A percentile compares a stretch with the other conserved stretches of the same genome.
These are phyloP conservation scores for Trichoderma sp. DNA, from an alignment of 2,329 filamentous ascomycete genomes.

Conservation along the genomic window DNA sequence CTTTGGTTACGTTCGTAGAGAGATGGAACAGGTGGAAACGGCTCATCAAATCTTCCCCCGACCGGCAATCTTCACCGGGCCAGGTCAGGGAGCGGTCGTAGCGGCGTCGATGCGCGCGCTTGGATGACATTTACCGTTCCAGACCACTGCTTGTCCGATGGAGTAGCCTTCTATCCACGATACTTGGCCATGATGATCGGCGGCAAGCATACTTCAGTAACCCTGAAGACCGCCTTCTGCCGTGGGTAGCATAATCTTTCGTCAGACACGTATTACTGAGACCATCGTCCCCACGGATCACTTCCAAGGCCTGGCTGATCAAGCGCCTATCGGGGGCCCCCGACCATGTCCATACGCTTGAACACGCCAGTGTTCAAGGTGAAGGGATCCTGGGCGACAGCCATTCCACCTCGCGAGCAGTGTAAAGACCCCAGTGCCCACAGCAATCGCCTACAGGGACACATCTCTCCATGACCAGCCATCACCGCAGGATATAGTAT, in stretches of 20 bases:
- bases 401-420: too few relatives aligned
- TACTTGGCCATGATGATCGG: neutral
- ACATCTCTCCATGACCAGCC: neutral
- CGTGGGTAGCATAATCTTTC: neutral
- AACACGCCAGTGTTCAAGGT: too few relatives aligned
- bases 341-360: too few relatives aligned
- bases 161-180: too few relatives aligned
- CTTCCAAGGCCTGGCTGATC: too few relatives aligned
- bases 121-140: slow-evolving; percentile 32
- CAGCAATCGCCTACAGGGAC: too few relatives aligned
- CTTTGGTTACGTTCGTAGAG: neutral
- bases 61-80: neutral
- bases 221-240: neutral
- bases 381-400: too few relatives aligned
- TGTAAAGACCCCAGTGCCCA: too few relatives aligned
- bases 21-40: neutral
- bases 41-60: neutral
- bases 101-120: slow-evolving; percentile 33
- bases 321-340: too few relatives aligned
- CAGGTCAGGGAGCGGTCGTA: slow-evolving; percentile 24
- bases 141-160: slow-evolving; percentile 34
- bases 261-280: neutral
- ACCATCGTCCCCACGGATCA: too few relatives aligned
- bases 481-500: neutral
- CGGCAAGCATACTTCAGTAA: neutral